Evolutionary conservation across 768 basidiomycete species (phyloP).

Genomic region (Mycena filopes): DNA sequence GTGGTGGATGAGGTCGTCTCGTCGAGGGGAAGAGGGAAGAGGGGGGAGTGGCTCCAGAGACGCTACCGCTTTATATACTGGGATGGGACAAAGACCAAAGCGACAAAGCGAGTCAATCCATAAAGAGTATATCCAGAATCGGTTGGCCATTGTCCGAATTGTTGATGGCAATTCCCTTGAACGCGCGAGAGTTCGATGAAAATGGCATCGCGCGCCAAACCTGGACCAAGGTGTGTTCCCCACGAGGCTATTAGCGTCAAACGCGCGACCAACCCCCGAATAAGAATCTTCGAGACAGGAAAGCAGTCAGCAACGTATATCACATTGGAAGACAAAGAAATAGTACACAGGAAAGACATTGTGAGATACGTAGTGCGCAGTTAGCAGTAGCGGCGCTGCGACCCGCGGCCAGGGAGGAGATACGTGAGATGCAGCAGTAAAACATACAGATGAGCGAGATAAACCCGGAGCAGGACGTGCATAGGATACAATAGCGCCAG

Average conservation of each 20-base stretch:
- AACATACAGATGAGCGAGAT: slow-evolving; percentile 55
- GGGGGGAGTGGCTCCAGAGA: background rate
- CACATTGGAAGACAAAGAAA: slow-evolving; percentile 20
- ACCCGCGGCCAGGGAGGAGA: slow-evolving; percentile 19
- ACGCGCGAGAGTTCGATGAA: too few relatives aligned
- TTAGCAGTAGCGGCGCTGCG: slow-evolving; percentile 16
- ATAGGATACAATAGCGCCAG: slow-evolving; percentile 44
- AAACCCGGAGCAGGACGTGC: slow-evolving; percentile 49
- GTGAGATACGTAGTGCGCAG: slow-evolving; percentile 11
- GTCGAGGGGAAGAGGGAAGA: background rate
- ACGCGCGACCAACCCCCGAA: too few relatives aligned
- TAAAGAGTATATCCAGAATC: too few relatives aligned
- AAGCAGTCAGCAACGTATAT: slow-evolving; percentile 10
- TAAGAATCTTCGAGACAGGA: too few relatives aligned
- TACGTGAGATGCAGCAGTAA: slow-evolving; percentile 49
- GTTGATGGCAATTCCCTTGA: too few relatives aligned
- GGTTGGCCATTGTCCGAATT: too few relatives aligned
- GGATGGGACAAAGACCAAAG: too few relatives aligned
- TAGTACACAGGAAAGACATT: slow-evolving; percentile 11
- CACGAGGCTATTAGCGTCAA: too few relatives aligned
- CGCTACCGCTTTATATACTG: too few relatives aligned
- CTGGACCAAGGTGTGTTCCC: too few relatives aligned
- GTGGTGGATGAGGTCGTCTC: background rate
- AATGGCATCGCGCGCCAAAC: too few relatives aligned
- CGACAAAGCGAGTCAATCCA: too few relatives aligned